Base-by-base conservation (phyloP, 2,329 filamentous ascomycete species). In the Aspergillus awamori region DNA sequence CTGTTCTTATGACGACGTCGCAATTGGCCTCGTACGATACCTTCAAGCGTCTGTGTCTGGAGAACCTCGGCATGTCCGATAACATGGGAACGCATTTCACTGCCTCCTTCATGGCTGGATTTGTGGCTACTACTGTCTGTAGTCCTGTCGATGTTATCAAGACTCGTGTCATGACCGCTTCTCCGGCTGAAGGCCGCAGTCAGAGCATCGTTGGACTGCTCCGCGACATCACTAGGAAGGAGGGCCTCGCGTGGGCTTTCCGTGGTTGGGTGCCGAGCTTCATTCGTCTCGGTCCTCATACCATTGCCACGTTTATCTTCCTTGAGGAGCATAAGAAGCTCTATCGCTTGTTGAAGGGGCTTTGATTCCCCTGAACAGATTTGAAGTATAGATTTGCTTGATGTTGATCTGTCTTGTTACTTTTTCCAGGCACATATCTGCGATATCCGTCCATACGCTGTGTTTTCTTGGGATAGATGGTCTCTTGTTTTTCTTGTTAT, bases 241-340 rank as follows among this genome's bases (percentile, higher is more conserved):
- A 89, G 72, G 87, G 87, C 10, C 74, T 86, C 36, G 75, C 80
- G 5, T 89, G 87, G 87, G 85, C 86, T 77, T 89, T 88, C 77
- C 83, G 85, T 66, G 87, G 87, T 26, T 89, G 86, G 86, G 84
- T 87, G 15, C 87, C 87, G 17, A 88, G 86, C 72, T 89, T 89
- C 66, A 86, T 89, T 59, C 81, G 87, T 7, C 74, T 89, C 20
- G 87, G 87, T 2, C 87, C 87, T 26, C 87, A 89, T 72, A 89
- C 87, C 0, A 85, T 89, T 63, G 84, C 85, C 33, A 89, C 87
- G 0, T 89, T 89, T 69, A 66, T 89, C 62, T 89, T 89, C 73
- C 76, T 89, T 67, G 87, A 89, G 68, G 85, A 89, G 73, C 87
- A 89, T 69, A 89, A 89, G 78, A 87, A 86, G 77, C 73, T 87